Conservation (phyloP, 2,329 filamentous ascomycete genomes). For the Pseudopithomyces chartarum region DNA sequence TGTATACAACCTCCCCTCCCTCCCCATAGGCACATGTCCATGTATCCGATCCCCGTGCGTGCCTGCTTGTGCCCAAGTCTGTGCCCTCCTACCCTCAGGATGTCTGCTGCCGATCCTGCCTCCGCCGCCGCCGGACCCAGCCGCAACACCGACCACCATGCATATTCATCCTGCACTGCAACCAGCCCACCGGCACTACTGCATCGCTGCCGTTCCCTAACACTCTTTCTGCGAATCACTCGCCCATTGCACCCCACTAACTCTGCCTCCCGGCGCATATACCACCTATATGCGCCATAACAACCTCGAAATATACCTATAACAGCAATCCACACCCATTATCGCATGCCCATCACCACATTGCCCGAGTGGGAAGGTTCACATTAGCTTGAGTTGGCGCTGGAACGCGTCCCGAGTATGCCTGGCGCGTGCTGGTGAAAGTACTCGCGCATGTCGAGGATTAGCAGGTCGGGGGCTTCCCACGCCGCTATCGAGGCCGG, state of each 20-base stretch:
- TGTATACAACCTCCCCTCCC: background rate
- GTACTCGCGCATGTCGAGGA: slow-evolving; percentile 49
- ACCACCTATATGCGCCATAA: slow-evolving; percentile 30
- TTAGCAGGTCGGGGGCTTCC: slow-evolving; percentile 48
- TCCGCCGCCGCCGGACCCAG: slow-evolving; percentile 4
- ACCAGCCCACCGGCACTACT: slow-evolving; percentile 11
- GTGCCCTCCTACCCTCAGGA: background rate
- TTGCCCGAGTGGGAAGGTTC: slow-evolving; percentile 31
- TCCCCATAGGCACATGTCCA: background rate
- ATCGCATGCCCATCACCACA: slow-evolving; percentile 15
- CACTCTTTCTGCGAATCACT: slow-evolving; percentile 5
- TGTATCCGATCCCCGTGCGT: background rate
- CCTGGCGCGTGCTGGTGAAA: slow-evolving; percentile 21
- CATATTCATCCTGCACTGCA: slow-evolving; percentile 14
- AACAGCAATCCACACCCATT: slow-evolving; percentile 38
- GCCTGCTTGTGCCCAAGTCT: background rate
- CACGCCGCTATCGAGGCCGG: slow-evolving; percentile 44
- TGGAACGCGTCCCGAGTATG: background rate
- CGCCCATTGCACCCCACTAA: background rate
- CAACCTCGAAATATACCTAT: slow-evolving; percentile 35
- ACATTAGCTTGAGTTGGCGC: background rate
- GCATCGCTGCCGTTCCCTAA: slow-evolving; percentile 7
- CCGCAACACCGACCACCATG: slow-evolving; percentile 5
- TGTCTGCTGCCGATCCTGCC: slow-evolving; percentile 1
- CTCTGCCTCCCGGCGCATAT: slow-evolving; percentile 15